Conservation (phyloP, 2,329 filamentous ascomycete species). For the Diaporthe amygdali region DNA sequence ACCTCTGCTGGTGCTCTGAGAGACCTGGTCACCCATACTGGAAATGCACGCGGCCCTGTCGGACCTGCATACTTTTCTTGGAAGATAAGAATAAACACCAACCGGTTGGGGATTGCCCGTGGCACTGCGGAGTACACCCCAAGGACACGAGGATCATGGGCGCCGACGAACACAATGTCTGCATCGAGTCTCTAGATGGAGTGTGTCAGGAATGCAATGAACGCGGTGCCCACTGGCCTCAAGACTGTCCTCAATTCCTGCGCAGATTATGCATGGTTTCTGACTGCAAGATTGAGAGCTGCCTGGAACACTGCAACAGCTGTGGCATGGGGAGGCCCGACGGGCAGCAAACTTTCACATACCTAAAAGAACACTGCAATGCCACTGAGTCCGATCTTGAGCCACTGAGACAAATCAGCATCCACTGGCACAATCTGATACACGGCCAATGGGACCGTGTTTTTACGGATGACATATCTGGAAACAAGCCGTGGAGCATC, state of each 20-base stretch:
- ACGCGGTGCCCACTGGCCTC: not conserved
- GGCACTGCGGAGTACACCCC: not conserved
- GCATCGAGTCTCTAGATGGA: not conserved
- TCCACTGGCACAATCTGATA: not conserved
- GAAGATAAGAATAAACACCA: too few relatives aligned
- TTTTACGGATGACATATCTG: not conserved
- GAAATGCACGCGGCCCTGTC: not conserved
- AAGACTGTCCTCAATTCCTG: not conserved
- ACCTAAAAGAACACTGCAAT: not conserved
- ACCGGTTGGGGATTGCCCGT: too few relatives aligned
- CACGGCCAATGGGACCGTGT: not conserved
- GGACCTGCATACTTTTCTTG: not conserved
- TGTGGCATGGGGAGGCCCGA: not conserved
- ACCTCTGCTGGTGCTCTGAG: not conserved
- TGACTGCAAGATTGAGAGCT: not conserved
- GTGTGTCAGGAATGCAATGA: not conserved
- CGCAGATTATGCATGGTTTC: not conserved
- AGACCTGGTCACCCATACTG: not conserved
- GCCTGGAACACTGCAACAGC: not conserved
- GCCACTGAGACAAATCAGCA: not conserved
- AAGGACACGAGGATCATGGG: not conserved
- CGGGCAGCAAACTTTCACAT: not conserved
- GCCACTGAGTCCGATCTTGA: not conserved
- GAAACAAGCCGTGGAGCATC: not conserved
- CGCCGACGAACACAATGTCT: not conserved